Base-by-base conservation (phyloP, 306 rosid genomes). In the Adenanthera pavonina region DNA sequence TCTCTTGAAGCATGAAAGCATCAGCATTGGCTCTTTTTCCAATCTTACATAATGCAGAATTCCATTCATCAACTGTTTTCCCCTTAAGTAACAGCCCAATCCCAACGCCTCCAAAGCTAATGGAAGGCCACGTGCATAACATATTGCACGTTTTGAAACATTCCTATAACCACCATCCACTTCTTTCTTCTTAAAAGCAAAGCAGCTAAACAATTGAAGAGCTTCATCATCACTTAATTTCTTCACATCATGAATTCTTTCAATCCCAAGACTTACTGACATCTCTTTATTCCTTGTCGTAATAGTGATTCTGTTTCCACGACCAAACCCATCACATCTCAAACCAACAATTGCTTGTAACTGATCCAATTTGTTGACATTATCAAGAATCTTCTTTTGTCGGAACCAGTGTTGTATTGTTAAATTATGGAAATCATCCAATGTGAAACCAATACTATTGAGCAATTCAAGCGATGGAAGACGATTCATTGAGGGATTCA, bases 361-460 rank as follows among this genome's bases (percentile, higher is more conserved):
- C 16, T 68, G 75, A 0, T 36, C 67, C 15, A 51, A 2, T 52
- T 68, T 40, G 15, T 78, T 69, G 14, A 79, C 82, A 41, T 69
- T 59, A 0, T 79, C 82, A 54, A 79, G 59, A 69, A 12, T 14
- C 9, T 62, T 62, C 64, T 33, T 78, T 2, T 1, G 14, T 0
- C 2, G 20, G 35, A 79, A 34, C n/a, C 69, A 53, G 0, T 19
- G 20, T 19, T 8, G 8, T 54, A 69, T 25, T 15, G 40, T 56
- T 16, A 54, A 3, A 5, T 43, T 6, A 0, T 20, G 1, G 1
- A 44, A 54, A 59, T 41, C 41, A 6, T 44, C 6, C 4, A 76
- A 30, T 35, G 1, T 49, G 6, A 13, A 6, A 49, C 15, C 54
- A 25, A 25, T 25, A 25, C 30, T 25, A 25, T 25, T 25, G 30